Percentiles rank a stretch among this genome's conserved stretches.
These are phyloP conservation scores for Panicum virgatum DNA, from an alignment of 202 grass and related monocot genomes.

Conservation along the genomic window DNA sequence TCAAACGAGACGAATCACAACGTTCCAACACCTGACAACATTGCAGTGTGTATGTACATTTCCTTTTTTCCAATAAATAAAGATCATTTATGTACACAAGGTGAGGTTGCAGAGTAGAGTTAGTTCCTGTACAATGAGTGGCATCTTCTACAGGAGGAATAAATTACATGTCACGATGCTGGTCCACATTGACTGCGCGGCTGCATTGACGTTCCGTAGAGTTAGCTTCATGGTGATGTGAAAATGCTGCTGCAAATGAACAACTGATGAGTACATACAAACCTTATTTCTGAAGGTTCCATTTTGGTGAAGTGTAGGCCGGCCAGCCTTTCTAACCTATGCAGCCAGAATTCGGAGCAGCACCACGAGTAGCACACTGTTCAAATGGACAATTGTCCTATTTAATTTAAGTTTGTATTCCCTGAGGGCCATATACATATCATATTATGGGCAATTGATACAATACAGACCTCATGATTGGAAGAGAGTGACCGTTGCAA, in stretches of 20 bases:
- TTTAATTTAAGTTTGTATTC: neutral
- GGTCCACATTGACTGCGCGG: neutral
- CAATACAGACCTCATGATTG: constrained; percentile 57
- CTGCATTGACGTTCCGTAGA: constrained; percentile 6
- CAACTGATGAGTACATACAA: neutral
- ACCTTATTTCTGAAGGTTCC: constrained; percentile 19
- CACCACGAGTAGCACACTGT: neutral
- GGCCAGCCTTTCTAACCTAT: neutral
- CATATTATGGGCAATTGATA: neutral
- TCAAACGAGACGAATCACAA: neutral
- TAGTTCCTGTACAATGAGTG: constrained; percentile 39
- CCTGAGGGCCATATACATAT: neutral
- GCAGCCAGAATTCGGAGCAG: constrained; percentile 9
- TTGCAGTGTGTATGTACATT: constrained; percentile 10
- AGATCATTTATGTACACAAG: constrained; percentile 52
- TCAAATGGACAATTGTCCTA: neutral
- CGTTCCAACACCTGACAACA: neutral
- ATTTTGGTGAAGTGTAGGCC: neutral
- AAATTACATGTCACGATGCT: constrained; percentile 35
- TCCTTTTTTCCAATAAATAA: constrained; percentile 32
- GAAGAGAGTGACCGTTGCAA: constrained; percentile 93
- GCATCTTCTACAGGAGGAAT: constrained; percentile 41
- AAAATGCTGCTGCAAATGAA: neutral
- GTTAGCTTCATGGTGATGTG: neutral
- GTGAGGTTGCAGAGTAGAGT: neutral